phyloP scores from a whole-genome alignment of 176 grass and related monocot genomes.

The Zoysia pacifica region DNA sequence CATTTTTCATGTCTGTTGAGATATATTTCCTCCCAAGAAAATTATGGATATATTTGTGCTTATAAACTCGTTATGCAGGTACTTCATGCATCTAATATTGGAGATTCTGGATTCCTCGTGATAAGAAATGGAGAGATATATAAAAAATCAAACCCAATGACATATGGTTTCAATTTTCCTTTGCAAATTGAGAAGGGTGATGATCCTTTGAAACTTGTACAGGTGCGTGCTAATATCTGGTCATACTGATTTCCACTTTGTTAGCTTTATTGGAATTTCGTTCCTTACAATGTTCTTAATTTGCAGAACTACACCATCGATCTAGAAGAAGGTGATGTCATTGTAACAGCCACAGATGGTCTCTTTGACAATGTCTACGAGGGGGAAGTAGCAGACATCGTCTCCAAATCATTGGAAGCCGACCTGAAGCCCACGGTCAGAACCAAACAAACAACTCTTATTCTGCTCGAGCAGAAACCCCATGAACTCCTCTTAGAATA shows the following conservation, averaged over 20 bases:
- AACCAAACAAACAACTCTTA: background rate
- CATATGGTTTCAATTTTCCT: constrained; percentile 97
- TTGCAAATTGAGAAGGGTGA: constrained; percentile 96
- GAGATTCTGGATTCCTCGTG: constrained; percentile 90
- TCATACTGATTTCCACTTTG: constrained; percentile 13
- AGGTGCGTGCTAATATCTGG: constrained; percentile 45
- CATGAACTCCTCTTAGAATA: background rate
- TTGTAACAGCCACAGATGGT: constrained; percentile 87
- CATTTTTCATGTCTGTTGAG: background rate
- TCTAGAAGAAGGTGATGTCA: constrained; percentile 71
- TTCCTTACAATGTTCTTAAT: background rate
- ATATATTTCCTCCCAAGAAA: background rate
- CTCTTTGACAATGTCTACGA: constrained; percentile 91
- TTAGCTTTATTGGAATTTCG: constrained; percentile 1
- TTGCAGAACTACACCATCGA: constrained; percentile 68
- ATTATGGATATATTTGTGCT: constrained; percentile 10
- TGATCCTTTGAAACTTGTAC: constrained; percentile 73
- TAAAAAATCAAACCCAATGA: constrained; percentile 81
- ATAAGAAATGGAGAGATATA: constrained; percentile 80
- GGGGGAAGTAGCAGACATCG: constrained; percentile 60
- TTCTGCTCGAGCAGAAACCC: background rate
- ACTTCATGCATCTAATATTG: constrained; percentile 85
- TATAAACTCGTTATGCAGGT: constrained; percentile 40
- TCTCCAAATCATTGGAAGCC: constrained; percentile 71
- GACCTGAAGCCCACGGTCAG: constrained; percentile 62